These are phyloP conservation scores for Trichoderma endophyticum DNA, from an alignment of 2,329 filamentous ascomycete species.

Conservation along the genomic window DNA sequence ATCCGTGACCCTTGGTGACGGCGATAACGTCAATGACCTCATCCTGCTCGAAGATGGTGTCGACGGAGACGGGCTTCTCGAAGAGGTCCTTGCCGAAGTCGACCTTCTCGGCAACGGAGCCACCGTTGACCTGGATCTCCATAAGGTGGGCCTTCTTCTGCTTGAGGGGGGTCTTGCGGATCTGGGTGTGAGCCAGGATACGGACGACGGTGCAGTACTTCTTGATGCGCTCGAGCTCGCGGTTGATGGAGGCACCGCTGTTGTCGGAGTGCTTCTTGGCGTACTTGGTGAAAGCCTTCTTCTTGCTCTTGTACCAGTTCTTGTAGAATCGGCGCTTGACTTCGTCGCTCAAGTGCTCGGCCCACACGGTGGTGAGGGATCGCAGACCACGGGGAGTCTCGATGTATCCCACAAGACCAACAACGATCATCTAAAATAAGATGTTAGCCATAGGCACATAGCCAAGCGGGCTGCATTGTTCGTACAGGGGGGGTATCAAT, in stretches of 20 bases:
- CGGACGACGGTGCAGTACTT: conserved; percentile 99
- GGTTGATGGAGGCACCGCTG: conserved; percentile 84
- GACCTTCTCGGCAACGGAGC: conserved; percentile 93
- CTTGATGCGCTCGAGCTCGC: conserved; percentile 99
- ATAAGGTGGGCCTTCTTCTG: conserved; percentile 99
- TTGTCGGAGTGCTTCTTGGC: conserved; percentile 99
- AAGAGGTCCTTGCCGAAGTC: conserved; percentile 92
- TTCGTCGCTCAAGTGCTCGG: conserved; percentile 98
- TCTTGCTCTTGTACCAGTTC: conserved; percentile 99
- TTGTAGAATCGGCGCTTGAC: conserved; percentile 99
- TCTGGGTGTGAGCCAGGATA: conserved; percentile 98
- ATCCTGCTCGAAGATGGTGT: conserved; percentile 96
- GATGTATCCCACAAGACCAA: conserved; percentile 99
- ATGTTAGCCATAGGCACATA: conserved; percentile 70
- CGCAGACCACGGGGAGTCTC: conserved; percentile 99
- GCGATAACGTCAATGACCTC: conserved; percentile 99
- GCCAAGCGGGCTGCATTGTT: conserved; percentile 79
- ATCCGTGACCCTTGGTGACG: conserved; percentile 99
- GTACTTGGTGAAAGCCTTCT: conserved; percentile 99
- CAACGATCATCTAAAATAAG: conserved; percentile 89
- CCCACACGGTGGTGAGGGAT: conserved; percentile 99
- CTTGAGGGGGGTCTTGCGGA: conserved; percentile 98
- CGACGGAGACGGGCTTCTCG: conserved; percentile 96
- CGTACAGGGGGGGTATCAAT: conserved; percentile 95
- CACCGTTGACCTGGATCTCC: conserved; percentile 99